Conservation (phyloP, 1,139 yeast genomes). For the Yamadazyma blattariae region DNA sequence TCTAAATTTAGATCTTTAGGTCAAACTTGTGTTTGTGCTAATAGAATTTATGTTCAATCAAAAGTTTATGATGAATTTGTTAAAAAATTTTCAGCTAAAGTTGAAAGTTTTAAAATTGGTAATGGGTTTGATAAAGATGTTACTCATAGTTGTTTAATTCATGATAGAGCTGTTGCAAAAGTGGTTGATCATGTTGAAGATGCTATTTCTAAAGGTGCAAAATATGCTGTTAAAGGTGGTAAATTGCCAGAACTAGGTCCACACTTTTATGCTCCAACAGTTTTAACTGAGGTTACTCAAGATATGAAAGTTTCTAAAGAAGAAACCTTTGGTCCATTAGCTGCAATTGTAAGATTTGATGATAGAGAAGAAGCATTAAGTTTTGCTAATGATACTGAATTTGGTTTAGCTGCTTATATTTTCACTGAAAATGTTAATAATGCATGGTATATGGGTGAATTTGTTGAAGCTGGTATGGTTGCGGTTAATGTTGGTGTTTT, state of each 20-base stretch:
- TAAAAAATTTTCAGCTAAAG: constrained; percentile 30
- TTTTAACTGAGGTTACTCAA: constrained; percentile 35
- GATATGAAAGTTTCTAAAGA: constrained; percentile 40
- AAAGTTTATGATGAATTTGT: constrained; percentile 60
- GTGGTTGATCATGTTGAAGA: constrained; percentile 40
- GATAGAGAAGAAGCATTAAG: constrained; percentile 38
- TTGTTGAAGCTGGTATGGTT: constrained; percentile 45
- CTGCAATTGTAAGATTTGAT: constrained; percentile 38
- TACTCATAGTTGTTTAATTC: constrained; percentile 46
- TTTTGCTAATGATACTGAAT: constrained; percentile 39
- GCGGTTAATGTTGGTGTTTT: constrained; percentile 45
- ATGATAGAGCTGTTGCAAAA: constrained; percentile 36
- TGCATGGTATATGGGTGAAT: constrained; percentile 49
- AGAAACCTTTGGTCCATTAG: constrained; percentile 50
- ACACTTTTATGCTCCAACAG: constrained; percentile 40
- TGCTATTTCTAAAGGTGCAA: constrained; percentile 43
- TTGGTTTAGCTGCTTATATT: constrained; percentile 46
- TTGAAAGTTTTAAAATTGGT: constrained; percentile 35
- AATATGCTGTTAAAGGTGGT: constrained; percentile 40
- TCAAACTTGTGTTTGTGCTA: constrained; percentile 89
- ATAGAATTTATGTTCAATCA: constrained; percentile 75
- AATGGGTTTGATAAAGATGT: constrained; percentile 42
- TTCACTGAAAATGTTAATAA: constrained; percentile 48
- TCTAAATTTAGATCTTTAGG: constrained; percentile 72
- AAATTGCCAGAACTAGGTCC: constrained; percentile 37